Evolutionary conservation across 192 early-diverging fungal species (phyloP), one percentile per base, ranked within the genome.

Genomic region (Glomus cerebriforme): DNA sequence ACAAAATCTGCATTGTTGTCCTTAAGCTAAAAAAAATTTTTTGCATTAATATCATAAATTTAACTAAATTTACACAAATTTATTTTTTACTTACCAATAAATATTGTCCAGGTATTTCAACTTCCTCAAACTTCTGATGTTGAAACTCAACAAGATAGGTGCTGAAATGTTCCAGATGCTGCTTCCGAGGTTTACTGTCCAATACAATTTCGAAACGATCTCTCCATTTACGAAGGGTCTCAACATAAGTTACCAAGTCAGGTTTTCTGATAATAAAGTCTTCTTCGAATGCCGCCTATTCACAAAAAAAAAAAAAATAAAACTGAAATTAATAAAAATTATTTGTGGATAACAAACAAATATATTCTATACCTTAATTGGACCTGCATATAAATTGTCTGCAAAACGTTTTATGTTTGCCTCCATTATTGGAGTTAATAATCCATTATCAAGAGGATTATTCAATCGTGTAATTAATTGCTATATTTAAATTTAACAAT

Each of bases 71-170:
- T 32, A 34, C 58, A 66, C 58, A 24, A 69, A 79, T 67, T 64
- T 24, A 3, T 32, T 27, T 43, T 29, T 22, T 54, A 24, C 69
- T 84, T 78, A 98, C 90, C 85, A 94, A 78, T 80, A 97, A 84
- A 81, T 99, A 99, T 83, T 99, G 97, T 8, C 98, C 98, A 19
- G 98, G 98, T 7, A 99, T 91, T 79, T 99, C 97, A n/a, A 99
- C 94, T 71, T 99, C 97, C 78, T 98, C 97, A 81, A 99, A 98
- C 82, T 97, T 98, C 81, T 96, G 93, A 83, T 98, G 95, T 81
- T 99, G 97, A 88, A 99, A 99, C 83, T 99, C 98, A 10, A 94
- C 95, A 64, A 99, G 83, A 86, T 96, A 98, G 59, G 95, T 94
- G 43, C 92, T 94, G 81, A 93, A 95, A 77, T 94, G 88, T 79